phyloP scores from a whole-genome alignment of 2,329 filamentous ascomycete genomes.

The Oidium heveae region DNA sequence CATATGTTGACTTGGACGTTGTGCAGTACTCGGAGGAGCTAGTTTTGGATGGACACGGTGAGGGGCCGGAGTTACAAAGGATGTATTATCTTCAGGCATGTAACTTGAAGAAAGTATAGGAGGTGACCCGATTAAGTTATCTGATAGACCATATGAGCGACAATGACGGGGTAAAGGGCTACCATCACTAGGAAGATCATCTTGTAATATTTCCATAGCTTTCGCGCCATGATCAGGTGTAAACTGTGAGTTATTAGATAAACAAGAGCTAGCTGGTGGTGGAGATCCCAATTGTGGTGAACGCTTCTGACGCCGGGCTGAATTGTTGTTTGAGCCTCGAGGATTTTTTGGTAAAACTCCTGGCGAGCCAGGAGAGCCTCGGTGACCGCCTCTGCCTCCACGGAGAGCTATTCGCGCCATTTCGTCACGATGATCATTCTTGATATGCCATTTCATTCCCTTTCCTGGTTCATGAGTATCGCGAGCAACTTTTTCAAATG shows the following conservation, averaged over 20 bases:
- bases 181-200: constrained; percentile 20
- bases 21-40: constrained; percentile 56
- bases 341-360: constrained; percentile 6
- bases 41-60: constrained; percentile 48
- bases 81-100: constrained; percentile 30
- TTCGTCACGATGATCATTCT: constrained; percentile 59
- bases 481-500: constrained; percentile 78
- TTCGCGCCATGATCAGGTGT: constrained; percentile 29
- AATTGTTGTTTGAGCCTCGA: constrained; percentile 21
- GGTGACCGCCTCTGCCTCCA: constrained; percentile 35
- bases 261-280: constrained; percentile 8
- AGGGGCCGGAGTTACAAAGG: constrained; percentile 48
- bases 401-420: constrained; percentile 37
- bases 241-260: constrained; percentile 17
- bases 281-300: constrained; percentile 29
- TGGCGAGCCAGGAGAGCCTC: constrained; percentile 47
- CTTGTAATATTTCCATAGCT: constrained; percentile 12
- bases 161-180: constrained; percentile 35
- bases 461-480: constrained; percentile 91
- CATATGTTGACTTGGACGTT: constrained; percentile 64
- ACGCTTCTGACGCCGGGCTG: constrained; percentile 30
- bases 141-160: constrained; percentile 20
- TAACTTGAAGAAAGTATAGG: constrained; percentile 37
- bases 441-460: constrained; percentile 97
- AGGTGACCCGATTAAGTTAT: constrained; percentile 27